Conservation (phyloP, 225 moss, liverwort and hornwort species). For the Straminergon stramineum region DNA sequence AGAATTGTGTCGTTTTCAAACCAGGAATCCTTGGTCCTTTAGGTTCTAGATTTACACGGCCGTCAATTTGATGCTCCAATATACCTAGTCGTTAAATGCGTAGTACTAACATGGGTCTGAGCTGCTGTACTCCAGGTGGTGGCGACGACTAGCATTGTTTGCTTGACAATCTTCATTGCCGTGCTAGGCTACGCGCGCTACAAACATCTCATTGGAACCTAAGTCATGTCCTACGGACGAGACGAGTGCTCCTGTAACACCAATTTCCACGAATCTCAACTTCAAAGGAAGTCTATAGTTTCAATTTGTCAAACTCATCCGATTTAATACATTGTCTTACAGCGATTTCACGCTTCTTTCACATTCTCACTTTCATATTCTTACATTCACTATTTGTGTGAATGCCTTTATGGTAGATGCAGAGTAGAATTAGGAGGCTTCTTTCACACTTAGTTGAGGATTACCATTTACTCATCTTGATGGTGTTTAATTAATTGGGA, state of each 20-base stretch:
- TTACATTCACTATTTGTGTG: neutral
- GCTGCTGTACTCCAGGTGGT: conserved; percentile 57
- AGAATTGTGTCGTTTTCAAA: neutral
- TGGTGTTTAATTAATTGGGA: neutral
- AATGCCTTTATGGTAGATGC: neutral
- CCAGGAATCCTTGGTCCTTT: neutral
- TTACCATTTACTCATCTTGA: neutral
- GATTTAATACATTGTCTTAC: neutral
- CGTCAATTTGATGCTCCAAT: neutral
- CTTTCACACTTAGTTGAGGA: neutral
- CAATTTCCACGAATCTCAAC: neutral
- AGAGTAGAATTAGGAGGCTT: neutral
- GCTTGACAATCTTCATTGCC: conserved; percentile 42
- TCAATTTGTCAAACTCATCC: neutral
- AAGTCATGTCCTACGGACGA: neutral
- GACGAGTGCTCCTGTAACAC: neutral
- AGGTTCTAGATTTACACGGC: neutral
- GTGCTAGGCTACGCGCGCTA: conserved; percentile 86
- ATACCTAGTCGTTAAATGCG: neutral
- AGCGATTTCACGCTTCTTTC: neutral
- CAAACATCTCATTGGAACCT: conserved; percentile 87
- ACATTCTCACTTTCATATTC: neutral
- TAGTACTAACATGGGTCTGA: neutral
- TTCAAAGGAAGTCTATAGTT: conserved; percentile 19
- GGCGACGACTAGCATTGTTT: conserved; percentile 20